Evolutionary conservation across 2,329 filamentous ascomycete species (phyloP).

Genomic region (Raffaelea deltoideospora): DNA sequence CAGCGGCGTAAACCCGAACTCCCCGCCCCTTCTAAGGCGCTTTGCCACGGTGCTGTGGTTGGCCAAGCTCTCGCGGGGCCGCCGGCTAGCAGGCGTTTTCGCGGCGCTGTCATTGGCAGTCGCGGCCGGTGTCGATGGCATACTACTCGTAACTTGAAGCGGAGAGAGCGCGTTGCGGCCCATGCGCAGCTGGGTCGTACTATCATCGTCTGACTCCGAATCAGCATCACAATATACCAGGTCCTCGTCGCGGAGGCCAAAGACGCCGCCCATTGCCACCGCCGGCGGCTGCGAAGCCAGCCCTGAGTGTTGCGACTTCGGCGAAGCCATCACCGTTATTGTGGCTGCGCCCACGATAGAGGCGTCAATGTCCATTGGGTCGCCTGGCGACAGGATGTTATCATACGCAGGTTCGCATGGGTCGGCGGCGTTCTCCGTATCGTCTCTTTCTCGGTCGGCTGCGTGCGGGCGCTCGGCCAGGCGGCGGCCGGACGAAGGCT

Average conservation of each 20-base stretch:
- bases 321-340: neutral
- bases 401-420: neutral
- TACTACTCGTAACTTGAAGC: too few relatives aligned
- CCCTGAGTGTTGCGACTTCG: conserved; percentile 8
- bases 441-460: conserved; percentile 8
- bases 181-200: conserved; percentile 15
- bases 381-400: neutral
- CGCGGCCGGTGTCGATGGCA: too few relatives aligned
- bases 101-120: conserved; percentile 9
- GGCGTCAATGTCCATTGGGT: conserved; percentile 14
- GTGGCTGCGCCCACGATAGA: conserved; percentile 10
- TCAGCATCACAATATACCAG: conserved; percentile 33
- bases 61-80: conserved; percentile 4
- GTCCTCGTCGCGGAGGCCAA: conserved; percentile 32
- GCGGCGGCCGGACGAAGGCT: conserved; percentile 20
- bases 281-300: conserved; percentile 14
- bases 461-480: conserved; percentile 22
- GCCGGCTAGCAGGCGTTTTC: conserved; percentile 3
- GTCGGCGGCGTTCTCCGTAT: neutral
- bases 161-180: too few relatives aligned
- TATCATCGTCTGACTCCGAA: conserved; percentile 41
- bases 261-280: conserved; percentile 14
- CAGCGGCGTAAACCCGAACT: conserved; percentile 47
- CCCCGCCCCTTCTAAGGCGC: conserved; percentile 10
- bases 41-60: conserved; percentile 16